phyloP scores from a whole-genome alignment of 768 basidiomycete species.

The Cyclocybe cylindracea region DNA sequence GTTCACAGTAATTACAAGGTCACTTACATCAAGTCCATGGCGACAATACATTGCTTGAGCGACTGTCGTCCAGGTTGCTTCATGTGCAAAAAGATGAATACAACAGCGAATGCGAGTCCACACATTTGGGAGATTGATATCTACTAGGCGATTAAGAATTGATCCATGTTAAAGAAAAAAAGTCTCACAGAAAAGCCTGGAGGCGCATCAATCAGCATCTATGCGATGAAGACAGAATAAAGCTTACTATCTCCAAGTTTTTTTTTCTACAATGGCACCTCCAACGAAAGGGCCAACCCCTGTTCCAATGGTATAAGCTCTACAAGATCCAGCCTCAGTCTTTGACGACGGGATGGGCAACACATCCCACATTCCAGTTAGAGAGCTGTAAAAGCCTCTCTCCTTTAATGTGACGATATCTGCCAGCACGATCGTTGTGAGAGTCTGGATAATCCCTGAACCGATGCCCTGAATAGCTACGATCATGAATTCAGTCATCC shows the following conservation, averaged over 20 bases:
- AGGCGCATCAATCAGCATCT: not conserved
- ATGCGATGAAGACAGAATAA: not conserved
- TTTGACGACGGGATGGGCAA: not conserved
- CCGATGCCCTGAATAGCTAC: constrained; percentile 41
- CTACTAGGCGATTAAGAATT: constrained; percentile 1
- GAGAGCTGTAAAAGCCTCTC: constrained; percentile 33
- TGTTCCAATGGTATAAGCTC: constrained; percentile 23
- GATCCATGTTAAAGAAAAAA: not conserved
- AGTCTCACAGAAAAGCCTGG: constrained; percentile 39
- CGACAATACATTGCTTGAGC: no score
- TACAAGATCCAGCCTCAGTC: constrained; percentile 31
- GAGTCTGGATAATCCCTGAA: constrained; percentile 34
- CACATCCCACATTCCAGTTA: no score
- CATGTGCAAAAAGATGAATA: constrained; percentile 13
- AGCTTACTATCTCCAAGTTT: constrained; percentile 32
- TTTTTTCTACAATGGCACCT: constrained; percentile 31
- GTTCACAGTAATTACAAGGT: constrained; percentile 1
- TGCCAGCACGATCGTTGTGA: constrained; percentile 40
- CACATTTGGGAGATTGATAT: constrained; percentile 14
- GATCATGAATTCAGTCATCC: not conserved
- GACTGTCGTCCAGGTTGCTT: no score
- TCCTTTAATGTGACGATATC: constrained; percentile 49
- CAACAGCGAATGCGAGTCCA: constrained; percentile 7
- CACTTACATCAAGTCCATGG: constrained; percentile 46
- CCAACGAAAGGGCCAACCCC: constrained; percentile 25